These are phyloP conservation scores for Oryza australiensis DNA, from an alignment of 176 grass and related monocot genomes.

Conservation along the genomic window DNA sequence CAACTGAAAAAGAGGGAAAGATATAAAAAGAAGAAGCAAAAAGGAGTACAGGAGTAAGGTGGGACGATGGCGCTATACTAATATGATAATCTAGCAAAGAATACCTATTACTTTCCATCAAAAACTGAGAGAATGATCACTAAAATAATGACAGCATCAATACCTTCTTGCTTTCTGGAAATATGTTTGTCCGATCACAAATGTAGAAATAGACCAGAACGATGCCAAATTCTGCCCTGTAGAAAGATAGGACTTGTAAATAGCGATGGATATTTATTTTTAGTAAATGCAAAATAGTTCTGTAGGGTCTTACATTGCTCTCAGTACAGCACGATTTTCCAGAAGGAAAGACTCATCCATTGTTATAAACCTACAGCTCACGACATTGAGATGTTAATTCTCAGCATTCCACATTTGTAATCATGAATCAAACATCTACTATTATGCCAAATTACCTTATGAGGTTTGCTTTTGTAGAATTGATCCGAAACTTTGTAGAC, in stretches of 20 bases:
- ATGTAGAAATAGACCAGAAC: slow-evolving; percentile 74
- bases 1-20: background rate
- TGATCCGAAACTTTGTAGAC: slow-evolving; percentile 45
- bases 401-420: slow-evolving; percentile 6
- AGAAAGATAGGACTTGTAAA: background rate
- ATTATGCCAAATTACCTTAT: slow-evolving; percentile 45
- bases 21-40: background rate
- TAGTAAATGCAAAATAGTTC: background rate
- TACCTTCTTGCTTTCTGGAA: slow-evolving; percentile 77
- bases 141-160: background rate
- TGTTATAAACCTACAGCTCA: slow-evolving; percentile 59
- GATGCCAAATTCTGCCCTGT: slow-evolving; percentile 71
- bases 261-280: background rate
- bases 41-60: background rate
- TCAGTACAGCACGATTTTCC: slow-evolving; percentile 64
- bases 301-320: slow-evolving; percentile 61
- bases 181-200: slow-evolving; percentile 77
- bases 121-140: background rate
- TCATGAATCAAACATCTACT: slow-evolving; percentile 1
- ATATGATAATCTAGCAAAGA: background rate
- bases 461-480: slow-evolving; percentile 56
- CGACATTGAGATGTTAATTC: slow-evolving; percentile 28
- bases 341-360: slow-evolving; percentile 78
- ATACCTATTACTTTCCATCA: background rate
- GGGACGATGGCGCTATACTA: background rate